Evolutionary conservation across 2,329 filamentous ascomycete species (phyloP).

Genomic region (Calonectria leucothoes): DNA sequence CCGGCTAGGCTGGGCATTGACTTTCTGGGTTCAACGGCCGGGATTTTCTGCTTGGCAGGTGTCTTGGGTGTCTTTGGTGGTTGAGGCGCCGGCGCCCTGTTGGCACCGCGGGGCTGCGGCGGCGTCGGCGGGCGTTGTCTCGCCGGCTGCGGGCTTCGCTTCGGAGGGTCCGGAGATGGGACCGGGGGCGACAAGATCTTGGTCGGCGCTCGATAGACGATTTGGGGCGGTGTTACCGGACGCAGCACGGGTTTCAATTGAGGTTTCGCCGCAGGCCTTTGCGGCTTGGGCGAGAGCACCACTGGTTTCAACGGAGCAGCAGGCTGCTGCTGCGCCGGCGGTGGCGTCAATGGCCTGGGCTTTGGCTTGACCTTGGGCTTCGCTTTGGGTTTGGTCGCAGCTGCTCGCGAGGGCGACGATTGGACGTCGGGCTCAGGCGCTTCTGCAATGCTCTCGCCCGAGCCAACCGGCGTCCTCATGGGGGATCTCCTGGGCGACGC

Average conservation of each 20-base stretch:
- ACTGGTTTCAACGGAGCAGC: constrained; percentile 37
- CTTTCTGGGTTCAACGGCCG: constrained; percentile 24
- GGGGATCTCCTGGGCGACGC: constrained; percentile 36
- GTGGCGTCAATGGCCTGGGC: constrained; percentile 34
- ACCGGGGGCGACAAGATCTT: constrained; percentile 32
- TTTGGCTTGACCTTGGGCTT: constrained; percentile 42
- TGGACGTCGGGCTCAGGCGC: constrained; percentile 1
- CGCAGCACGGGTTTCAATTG: constrained; percentile 44
- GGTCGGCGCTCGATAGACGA: constrained; percentile 35
- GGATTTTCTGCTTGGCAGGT: constrained; percentile 14
- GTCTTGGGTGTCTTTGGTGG: too few species aligned
- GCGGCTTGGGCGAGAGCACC: constrained; percentile 49
- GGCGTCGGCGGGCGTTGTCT: constrained; percentile 50
- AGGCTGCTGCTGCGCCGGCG: constrained; percentile 31
- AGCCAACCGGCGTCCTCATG: constrained; percentile 18
- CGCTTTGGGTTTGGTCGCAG: constrained; percentile 40
- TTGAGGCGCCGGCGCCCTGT: constrained; percentile 30
- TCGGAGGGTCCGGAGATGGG: constrained; percentile 44
- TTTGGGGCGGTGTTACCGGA: constrained; percentile 43
- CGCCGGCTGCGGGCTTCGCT: constrained; percentile 32
- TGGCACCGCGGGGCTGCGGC: constrained; percentile 48
- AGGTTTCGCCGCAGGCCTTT: constrained; percentile 44
- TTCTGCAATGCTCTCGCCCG: constrained; percentile 29
- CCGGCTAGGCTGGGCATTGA: constrained; percentile 22
- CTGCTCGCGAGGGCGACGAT: background rate